These are phyloP conservation scores for Coccomyxa sp. DNA, from an alignment of 139 green algal species.

Conservation along the genomic window DNA sequence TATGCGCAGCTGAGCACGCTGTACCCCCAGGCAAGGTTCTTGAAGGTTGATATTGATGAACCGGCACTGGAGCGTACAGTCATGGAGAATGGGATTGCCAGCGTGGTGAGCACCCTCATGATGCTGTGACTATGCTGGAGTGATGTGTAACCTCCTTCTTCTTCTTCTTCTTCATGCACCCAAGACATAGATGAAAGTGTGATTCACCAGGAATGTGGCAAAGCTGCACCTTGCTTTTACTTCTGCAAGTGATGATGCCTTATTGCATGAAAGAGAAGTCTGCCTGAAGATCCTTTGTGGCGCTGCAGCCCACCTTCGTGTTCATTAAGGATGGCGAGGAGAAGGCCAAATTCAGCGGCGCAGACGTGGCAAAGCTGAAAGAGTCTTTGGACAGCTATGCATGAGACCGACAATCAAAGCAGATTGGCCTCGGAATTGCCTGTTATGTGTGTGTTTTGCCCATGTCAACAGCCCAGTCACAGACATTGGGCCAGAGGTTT, in stretches of 20 bases:
- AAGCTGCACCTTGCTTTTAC: not conserved
- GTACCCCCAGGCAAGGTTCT: conserved; percentile 46
- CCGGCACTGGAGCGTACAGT: conserved; percentile 24
- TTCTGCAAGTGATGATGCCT: conserved; percentile 1
- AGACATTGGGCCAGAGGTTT: too few relatives aligned
- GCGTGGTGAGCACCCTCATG: conserved; percentile 4
- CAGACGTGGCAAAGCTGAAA: conserved; percentile 39
- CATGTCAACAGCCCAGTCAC: too few relatives aligned
- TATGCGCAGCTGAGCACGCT: conserved; percentile 33
- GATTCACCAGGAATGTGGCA: not conserved
- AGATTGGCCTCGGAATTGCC: too few relatives aligned
- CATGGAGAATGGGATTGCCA: not conserved
- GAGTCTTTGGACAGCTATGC: conserved; percentile 27
- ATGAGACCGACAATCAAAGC: not conserved
- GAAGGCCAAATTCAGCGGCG: conserved; percentile 50
- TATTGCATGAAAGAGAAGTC: conserved; percentile 3
- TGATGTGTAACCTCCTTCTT: not conserved
- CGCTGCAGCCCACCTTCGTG: conserved; percentile 54
- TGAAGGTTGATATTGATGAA: conserved; percentile 74
- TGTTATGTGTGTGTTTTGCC: too few relatives aligned
- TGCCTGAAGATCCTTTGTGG: conserved; percentile 37
- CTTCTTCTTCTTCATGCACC: not conserved
- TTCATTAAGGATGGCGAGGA: conserved; percentile 25
- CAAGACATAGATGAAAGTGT: not conserved
- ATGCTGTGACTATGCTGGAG: too few relatives aligned